Conservation (phyloP, 345 rosid genomes). For the Salix exigua region DNA sequence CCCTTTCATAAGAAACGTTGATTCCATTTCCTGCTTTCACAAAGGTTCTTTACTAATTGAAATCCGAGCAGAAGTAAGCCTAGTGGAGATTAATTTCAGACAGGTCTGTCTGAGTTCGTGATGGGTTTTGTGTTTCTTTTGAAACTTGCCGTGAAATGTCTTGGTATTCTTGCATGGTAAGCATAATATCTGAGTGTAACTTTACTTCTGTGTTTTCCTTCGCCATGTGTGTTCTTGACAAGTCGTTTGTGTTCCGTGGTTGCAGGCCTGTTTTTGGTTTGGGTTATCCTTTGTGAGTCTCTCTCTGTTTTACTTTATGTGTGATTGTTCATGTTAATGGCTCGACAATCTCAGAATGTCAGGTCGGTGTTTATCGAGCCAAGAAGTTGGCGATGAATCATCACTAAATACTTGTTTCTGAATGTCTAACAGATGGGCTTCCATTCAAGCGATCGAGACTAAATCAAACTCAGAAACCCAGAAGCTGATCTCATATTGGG, state of each 20-base stretch:
- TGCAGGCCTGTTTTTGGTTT: constrained; percentile 38
- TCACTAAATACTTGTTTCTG: neutral
- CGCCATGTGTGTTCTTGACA: neutral
- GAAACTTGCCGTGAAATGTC: constrained; percentile 11
- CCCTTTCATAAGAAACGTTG: neutral
- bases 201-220: neutral
- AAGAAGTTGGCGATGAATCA: neutral
- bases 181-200: neutral
- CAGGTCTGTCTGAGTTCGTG: neutral
- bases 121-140: constrained; percentile 18
- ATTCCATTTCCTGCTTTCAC: neutral
- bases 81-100: neutral
- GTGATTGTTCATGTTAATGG: neutral
- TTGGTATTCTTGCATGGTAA: constrained; percentile 34
- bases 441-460: constrained; percentile 33
- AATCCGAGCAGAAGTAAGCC: neutral
- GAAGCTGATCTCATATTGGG: constrained; percentile 36
- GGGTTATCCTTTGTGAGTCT: constrained; percentile 36
- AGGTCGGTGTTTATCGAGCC: neutral
- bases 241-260: neutral
- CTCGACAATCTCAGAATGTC: neutral
- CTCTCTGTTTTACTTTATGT: neutral
- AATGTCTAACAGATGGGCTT: constrained; percentile 24
- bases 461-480: constrained; percentile 19
- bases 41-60: neutral